A percentile compares a stretch with the other conserved stretches of the same genome.
These are phyloP conservation scores for Wickerhamomyces subpelliculosus DNA, from an alignment of 805 yeast genomes.

Conservation along the genomic window DNA sequence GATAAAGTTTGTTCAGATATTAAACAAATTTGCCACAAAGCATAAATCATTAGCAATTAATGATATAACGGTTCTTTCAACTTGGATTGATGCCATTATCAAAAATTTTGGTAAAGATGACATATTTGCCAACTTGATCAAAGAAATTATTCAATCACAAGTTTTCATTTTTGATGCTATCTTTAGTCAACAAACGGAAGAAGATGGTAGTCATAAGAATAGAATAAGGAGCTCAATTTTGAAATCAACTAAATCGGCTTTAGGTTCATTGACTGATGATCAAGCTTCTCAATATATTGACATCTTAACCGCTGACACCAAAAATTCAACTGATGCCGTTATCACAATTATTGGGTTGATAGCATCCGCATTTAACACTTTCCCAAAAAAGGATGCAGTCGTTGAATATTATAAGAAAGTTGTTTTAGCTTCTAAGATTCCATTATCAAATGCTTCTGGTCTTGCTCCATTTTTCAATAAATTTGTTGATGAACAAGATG, in stretches of 20 bases:
- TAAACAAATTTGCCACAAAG: conserved; percentile 25
- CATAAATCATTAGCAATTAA: conserved; percentile 40
- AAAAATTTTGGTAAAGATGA: conserved; percentile 19
- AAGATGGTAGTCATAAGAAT: conserved; percentile 30
- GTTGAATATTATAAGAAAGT: conserved; percentile 27
- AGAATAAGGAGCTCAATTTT: conserved; percentile 31
- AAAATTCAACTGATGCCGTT: conserved; percentile 27
- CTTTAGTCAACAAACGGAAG: conserved; percentile 12
- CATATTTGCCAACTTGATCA: conserved; percentile 22
- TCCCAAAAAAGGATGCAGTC: conserved; percentile 16
- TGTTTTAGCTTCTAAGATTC: conserved; percentile 38
- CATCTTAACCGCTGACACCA: conserved; percentile 12
- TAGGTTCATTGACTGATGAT: conserved; percentile 16
- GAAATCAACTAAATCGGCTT: conserved; percentile 22
- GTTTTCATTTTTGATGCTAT: conserved; percentile 20
- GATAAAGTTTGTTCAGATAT: conserved; percentile 12
- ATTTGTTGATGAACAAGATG: conserved; percentile 31
- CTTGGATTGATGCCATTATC: conserved; percentile 44
- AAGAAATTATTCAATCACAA: conserved; percentile 29
- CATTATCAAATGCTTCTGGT: conserved; percentile 30
- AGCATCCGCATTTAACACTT: conserved; percentile 21
- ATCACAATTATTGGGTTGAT: conserved; percentile 30
- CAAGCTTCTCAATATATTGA: conserved; percentile 11
- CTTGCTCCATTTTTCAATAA: conserved; percentile 40
- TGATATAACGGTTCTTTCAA: conserved; percentile 49